Conservation (phyloP, 2,329 filamentous ascomycete genomes). For the Verticillium dahliae region DNA sequence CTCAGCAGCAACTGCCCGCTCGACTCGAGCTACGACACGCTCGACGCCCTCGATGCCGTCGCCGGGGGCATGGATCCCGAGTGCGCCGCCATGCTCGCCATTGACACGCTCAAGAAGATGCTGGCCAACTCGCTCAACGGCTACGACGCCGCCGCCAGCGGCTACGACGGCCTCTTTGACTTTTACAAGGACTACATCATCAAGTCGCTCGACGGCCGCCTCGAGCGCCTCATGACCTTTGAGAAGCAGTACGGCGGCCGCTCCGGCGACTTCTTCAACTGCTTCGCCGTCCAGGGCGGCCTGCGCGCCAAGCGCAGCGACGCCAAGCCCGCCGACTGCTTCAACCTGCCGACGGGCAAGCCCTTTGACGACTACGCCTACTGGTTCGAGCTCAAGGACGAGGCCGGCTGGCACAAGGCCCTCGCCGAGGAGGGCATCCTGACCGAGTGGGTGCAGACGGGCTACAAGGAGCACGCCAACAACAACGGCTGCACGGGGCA, state of each 20-base stretch:
- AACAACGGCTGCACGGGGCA: too few relatives aligned
- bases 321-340: background rate
- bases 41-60: background rate
- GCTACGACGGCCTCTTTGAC: background rate
- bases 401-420: background rate
- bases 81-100: background rate
- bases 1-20: background rate
- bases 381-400: background rate
- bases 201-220: background rate
- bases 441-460: background rate
- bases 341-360: background rate
- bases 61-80: background rate
- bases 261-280: slow-evolving; percentile 1
- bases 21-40: background rate
- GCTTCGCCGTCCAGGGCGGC: background rate
- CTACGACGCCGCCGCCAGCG: too few relatives aligned
- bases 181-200: background rate
- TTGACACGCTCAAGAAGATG: background rate
- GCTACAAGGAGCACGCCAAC: background rate
- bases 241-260: background rate
- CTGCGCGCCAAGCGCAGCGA: background rate
- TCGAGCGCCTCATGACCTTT: background rate
- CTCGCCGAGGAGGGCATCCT: background rate
- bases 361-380: too few relatives aligned
- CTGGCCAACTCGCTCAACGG: too few relatives aligned